Evolutionary conservation across 73 alveolate genomes (phyloP).

Genomic region (Paramecium pentaurelia): DNA sequence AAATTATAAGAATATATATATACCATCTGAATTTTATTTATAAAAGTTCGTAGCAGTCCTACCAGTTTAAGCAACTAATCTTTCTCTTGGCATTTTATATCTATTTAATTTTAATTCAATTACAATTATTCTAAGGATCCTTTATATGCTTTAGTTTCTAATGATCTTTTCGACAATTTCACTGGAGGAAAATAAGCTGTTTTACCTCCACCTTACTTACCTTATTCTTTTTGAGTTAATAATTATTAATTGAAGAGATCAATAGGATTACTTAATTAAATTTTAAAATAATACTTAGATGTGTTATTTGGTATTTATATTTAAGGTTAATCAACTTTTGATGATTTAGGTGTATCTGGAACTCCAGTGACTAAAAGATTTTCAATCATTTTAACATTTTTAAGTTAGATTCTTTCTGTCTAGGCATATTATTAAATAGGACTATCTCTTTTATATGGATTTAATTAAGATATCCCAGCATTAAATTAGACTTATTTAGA

Average conservation of each 20-base stretch:
- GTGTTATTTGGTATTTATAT: background rate
- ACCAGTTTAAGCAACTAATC: background rate
- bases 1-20: background rate
- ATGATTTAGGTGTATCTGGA: background rate
- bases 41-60: background rate
- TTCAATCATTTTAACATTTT: conserved; percentile 29
- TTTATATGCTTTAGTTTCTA: background rate
- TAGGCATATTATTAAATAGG: background rate
- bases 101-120: background rate
- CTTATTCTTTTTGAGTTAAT: background rate
- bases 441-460: background rate
- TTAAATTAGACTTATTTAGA: background rate
- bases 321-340: background rate
- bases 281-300: background rate
- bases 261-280: background rate
- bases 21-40: background rate
- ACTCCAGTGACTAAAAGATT: background rate
- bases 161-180: background rate
- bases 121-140: background rate
- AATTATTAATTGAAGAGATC: conserved; percentile 18
- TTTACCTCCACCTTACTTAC: background rate
- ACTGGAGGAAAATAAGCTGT: background rate
- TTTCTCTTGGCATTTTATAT: conserved; percentile 11
- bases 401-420: background rate
- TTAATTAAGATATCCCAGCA: background rate